phyloP scores from a whole-genome alignment of 176 grass and related monocot species.

The Saccharum spontaneum region DNA sequence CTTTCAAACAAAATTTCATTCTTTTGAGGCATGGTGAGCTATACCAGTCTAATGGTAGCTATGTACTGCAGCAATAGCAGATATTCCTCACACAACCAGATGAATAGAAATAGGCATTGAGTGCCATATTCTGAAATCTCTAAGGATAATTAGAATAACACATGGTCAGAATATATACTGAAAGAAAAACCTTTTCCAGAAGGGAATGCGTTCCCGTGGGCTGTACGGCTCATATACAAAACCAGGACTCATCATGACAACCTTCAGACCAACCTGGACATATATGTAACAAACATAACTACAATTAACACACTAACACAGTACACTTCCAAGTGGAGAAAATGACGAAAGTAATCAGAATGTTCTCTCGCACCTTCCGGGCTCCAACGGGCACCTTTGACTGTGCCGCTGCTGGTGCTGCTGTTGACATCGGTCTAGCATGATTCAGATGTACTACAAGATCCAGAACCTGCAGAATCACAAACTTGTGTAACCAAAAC shows the following conservation, averaged over 20 bases:
- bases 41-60: constrained; percentile 1
- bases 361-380: constrained; percentile 38
- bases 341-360: constrained; percentile 24
- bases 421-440: constrained; percentile 56
- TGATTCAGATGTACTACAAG: constrained; percentile 37
- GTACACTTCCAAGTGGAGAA: background rate
- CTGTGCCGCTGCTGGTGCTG: background rate
- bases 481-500: constrained; percentile 5
- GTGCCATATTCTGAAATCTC: constrained; percentile 2
- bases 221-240: constrained; percentile 88
- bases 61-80: background rate
- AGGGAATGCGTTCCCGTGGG: constrained; percentile 64
- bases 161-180: background rate
- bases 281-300: constrained; percentile 27
- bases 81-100: background rate
- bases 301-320: background rate
- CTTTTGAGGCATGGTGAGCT: background rate
- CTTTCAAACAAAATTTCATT: constrained; percentile 9
- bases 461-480: constrained; percentile 48
- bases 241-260: constrained; percentile 85
- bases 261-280: constrained; percentile 60
- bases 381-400: constrained; percentile 41
- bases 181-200: constrained; percentile 71
- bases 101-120: background rate
- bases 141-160: background rate